Evolutionary conservation across 768 basidiomycete genomes (phyloP), one percentile per base, ranked within the genome.

Genomic region (Boletus pseudo-olivaceus): DNA sequence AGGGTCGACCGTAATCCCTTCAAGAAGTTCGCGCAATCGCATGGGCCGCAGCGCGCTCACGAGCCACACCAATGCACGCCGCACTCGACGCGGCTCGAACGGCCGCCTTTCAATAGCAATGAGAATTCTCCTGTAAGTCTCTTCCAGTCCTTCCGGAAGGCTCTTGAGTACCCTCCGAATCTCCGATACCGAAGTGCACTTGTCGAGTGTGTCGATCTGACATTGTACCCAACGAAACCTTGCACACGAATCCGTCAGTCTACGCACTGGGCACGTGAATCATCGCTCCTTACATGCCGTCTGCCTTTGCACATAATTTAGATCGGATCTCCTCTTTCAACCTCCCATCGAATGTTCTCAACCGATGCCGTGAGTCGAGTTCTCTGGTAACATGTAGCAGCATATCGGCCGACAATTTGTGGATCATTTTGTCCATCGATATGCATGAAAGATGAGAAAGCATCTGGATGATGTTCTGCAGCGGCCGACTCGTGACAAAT

Each of bases 71-170:
- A 62, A 39, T 8, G 15, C 61, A 43, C 54, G 51, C 0, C 46
- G 48, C 3, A 43, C 61, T 7, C 49, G 30, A 9, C 19, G 8
- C 11, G 39, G 45, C 7, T 55, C 40, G 0, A 19, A 2, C 0
- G 3, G 44, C 8, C 19, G 27, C 4, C 30, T 29, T n/a, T 64
- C 47, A 0, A 67, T 53, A 1, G 42, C 40, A 4, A 42, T 27
- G 4, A 67, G 53, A 20, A 64, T 67, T 10, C 65, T 56, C 15
- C 60, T 46, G 17, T 64, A 62, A 0, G 65, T 67, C 34, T 64
- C 65, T 20, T 67, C 55, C 2, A 65, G 23, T 30, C 63, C 60
- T 9, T 41, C 43, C 1, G 61, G 60, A 14, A 62, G 62, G 19
- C 47, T 49, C 11, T 53, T 10, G 4, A 61, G 55, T 4, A 39